Evolutionary conservation across 176 grass and related monocot species (phyloP).

Genomic region (Zoysia japonica): DNA sequence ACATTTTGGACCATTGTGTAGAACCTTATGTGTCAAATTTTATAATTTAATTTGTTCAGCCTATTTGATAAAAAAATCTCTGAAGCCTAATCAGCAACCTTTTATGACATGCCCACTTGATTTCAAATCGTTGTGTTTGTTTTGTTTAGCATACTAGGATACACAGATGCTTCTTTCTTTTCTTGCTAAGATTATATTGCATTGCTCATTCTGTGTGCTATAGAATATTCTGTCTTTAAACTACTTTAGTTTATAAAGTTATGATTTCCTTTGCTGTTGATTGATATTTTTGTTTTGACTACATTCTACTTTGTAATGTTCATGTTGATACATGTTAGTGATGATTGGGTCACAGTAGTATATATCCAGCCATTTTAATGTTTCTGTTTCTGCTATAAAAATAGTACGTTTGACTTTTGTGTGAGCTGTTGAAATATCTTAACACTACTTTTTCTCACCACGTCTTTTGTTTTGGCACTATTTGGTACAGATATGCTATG

Average conservation of each 20-base stretch:
- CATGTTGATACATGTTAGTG: neutral
- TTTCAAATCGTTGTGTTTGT: conserved; percentile 3
- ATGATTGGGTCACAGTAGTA: neutral
- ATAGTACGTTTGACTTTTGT: neutral
- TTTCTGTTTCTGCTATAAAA: conserved; percentile 15
- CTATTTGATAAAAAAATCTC: neutral
- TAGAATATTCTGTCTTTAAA: neutral
- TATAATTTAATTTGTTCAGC: neutral
- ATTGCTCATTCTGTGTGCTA: neutral
- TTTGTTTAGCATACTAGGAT: neutral
- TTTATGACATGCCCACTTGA: conserved; percentile 21
- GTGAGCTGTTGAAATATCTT: conserved; percentile 1
- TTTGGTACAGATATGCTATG: conserved; percentile 58
- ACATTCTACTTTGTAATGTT: conserved; percentile 4
- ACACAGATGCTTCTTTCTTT: conserved; percentile 3
- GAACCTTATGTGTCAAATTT: conserved; percentile 16
- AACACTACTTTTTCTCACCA: conserved; percentile 1
- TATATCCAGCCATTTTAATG: neutral
- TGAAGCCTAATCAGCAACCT: conserved; percentile 3
- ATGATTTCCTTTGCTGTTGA: neutral
- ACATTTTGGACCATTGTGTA: neutral
- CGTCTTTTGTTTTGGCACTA: neutral
- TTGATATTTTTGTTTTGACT: conserved; percentile 31
- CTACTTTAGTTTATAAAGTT: neutral
- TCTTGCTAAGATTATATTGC: neutral